Base-by-base conservation (phyloP, 139 green algal species). In the Chlamydomonas urium region DNA sequence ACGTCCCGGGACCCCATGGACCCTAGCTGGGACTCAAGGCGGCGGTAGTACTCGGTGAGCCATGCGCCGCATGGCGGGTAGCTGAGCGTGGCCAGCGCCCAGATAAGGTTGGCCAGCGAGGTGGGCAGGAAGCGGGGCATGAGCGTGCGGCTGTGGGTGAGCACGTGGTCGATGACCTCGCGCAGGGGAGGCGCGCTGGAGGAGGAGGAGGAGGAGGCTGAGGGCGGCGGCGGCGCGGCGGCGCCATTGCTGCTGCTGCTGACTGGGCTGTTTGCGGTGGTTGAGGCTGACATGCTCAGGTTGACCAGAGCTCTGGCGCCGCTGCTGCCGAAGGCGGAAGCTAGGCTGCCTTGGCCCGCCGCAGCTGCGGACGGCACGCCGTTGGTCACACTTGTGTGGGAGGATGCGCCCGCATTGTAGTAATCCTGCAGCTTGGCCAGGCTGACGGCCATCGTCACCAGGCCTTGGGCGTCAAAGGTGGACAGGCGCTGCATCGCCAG, bases 11-110 rank as follows among this genome's bases (percentile, higher is more conserved):
- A 70, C 36, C 14, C 4, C 10, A 57, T 10, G 10, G n/a, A 21
- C 32, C 19, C 19, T 21, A 67, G 60, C 32, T 47, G 32, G 31
- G 8, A 5, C 6, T 42, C 32, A 5, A 47, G 32, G 32, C 17
- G 60, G 26, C 31, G 60, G 17, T 67, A 47, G 60, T 47, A 67
- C 38, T 60, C 60, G 0, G 59, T 74, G 32, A 83, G 67, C 77
- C 77, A 83, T 29, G 72, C 68, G 67, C 77, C 77, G 29, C 61
- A 75, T 10, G 77, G 77, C 60, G 69, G 77, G 24, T 65, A 37
- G 38, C 72, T 61, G 14, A 65, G 67, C n/a, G 61, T 76, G 50
- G 67, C 77, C 17, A 83, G 47, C 38, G 72, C 77, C 77, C 77
- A 83, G 37, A 76, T 70, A 17, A 83, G 50, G 50, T 76, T 79